Percentiles rank a stretch among this genome's conserved stretches.
Evolutionary conservation across 768 basidiomycete species (phyloP).

Genomic region (Exsudoporus frostii): DNA sequence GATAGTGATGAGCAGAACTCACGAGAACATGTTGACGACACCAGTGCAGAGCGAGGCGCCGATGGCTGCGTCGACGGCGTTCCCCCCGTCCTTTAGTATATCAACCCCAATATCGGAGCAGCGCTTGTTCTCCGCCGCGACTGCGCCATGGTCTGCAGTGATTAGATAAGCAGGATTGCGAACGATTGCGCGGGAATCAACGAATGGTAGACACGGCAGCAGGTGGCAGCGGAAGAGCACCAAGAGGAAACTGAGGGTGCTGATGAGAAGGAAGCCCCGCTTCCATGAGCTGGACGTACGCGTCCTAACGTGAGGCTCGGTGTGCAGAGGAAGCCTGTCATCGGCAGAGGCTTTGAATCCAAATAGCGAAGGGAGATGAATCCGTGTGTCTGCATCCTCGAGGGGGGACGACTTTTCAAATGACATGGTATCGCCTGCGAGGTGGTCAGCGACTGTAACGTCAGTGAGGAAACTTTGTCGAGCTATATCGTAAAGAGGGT

Average conservation of each 20-base stretch:
- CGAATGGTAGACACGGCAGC: neutral
- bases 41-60: constrained; percentile 75
- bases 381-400: neutral
- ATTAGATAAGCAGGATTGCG: constrained; percentile 58
- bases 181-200: neutral
- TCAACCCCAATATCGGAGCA: constrained; percentile 86
- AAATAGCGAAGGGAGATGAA: neutral
- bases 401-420: neutral
- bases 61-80: constrained; percentile 87
- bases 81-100: constrained; percentile 77
- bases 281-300: constrained; percentile 11
- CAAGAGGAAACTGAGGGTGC: constrained; percentile 13
- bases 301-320: neutral
- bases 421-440: constrained; percentile 2
- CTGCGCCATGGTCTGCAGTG: constrained; percentile 73
- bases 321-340: constrained; percentile 20
- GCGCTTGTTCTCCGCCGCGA: constrained; percentile 81
- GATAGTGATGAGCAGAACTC: constrained; percentile 26
- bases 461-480: neutral
- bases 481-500: neutral
- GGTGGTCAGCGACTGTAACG: neutral
- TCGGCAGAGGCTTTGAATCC: neutral
- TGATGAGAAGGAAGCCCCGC: constrained; percentile 5
- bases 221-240: constrained; percentile 2
- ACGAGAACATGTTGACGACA: constrained; percentile 91